Evolutionary conservation across 768 basidiomycete genomes (phyloP).

Genomic region (Hebeloma cylindrosporum): DNA sequence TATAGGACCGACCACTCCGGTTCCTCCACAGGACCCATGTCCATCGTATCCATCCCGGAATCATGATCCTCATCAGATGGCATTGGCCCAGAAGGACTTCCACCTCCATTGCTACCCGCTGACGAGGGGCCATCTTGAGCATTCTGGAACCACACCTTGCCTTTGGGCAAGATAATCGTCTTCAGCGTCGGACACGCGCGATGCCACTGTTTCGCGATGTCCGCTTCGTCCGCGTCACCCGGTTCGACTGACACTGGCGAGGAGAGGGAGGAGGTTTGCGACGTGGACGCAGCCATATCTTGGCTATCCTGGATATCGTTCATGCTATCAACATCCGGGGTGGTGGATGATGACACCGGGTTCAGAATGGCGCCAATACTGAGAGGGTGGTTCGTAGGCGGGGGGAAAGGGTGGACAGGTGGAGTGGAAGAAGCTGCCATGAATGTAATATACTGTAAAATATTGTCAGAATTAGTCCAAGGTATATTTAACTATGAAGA

Average conservation of each 20-base stretch:
- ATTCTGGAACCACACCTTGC: slow-evolving; percentile 59
- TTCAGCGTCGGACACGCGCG: slow-evolving; percentile 56
- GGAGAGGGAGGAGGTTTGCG: too few relatives aligned
- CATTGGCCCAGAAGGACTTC: too few relatives aligned
- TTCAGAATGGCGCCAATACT: background rate
- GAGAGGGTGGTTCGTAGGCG: background rate
- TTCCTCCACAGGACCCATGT: too few relatives aligned
- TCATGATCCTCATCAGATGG: too few relatives aligned
- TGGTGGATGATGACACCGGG: background rate
- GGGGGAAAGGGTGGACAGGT: background rate
- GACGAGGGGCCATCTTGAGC: slow-evolving; percentile 1
- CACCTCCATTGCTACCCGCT: background rate
- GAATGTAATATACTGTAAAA: slow-evolving; percentile 53
- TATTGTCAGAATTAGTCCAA: slow-evolving; percentile 7
- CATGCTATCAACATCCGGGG: too few relatives aligned
- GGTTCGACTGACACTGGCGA: too few relatives aligned
- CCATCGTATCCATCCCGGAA: too few relatives aligned
- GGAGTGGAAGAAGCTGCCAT: slow-evolving; percentile 39
- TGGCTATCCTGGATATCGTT: too few relatives aligned
- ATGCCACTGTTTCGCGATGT: slow-evolving; percentile 57
- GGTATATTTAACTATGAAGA: too few relatives aligned
- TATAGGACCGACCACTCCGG: too few relatives aligned
- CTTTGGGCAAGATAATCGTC: slow-evolving; percentile 65
- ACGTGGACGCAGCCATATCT: too few relatives aligned
- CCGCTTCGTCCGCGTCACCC: slow-evolving; percentile 43